Conservation (phyloP, 2,329 filamentous ascomycete genomes). For the Penicillium paneum region DNA sequence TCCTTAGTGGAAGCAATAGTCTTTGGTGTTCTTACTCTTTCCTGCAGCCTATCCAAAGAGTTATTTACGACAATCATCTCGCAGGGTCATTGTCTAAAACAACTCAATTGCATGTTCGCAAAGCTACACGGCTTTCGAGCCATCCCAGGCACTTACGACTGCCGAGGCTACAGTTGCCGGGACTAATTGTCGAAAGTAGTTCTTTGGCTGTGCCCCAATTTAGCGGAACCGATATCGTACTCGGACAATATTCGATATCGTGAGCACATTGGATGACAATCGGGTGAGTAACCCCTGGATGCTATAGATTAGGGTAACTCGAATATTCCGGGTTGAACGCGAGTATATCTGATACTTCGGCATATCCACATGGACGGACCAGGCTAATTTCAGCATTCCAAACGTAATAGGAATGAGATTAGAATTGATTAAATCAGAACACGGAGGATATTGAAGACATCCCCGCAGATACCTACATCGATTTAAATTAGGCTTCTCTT, state of each 20-base stretch:
- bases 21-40: background rate
- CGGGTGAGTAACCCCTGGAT: background rate
- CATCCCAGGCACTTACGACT: background rate
- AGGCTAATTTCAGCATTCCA: background rate
- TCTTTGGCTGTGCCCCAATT: background rate
- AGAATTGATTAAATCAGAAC: background rate
- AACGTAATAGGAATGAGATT: background rate
- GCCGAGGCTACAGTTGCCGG: background rate
- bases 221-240: background rate
- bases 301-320: background rate
- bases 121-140: background rate
- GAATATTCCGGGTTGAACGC: background rate
- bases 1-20: background rate
- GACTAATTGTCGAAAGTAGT: background rate
- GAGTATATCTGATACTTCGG: background rate
- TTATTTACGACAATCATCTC: background rate
- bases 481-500: background rate
- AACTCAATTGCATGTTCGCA: background rate
- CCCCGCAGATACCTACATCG: background rate
- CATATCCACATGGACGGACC: background rate
- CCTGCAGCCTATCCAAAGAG: background rate
- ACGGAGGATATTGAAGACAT: background rate
- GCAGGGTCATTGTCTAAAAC: background rate
- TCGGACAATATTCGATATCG: background rate
- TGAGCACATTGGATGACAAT: background rate